Percentiles rank a stretch among this genome's conserved stretches.
Evolutionary conservation across 495 filamentous ascomycete species (phyloP).

Genomic region (Xylaria intraflava): DNA sequence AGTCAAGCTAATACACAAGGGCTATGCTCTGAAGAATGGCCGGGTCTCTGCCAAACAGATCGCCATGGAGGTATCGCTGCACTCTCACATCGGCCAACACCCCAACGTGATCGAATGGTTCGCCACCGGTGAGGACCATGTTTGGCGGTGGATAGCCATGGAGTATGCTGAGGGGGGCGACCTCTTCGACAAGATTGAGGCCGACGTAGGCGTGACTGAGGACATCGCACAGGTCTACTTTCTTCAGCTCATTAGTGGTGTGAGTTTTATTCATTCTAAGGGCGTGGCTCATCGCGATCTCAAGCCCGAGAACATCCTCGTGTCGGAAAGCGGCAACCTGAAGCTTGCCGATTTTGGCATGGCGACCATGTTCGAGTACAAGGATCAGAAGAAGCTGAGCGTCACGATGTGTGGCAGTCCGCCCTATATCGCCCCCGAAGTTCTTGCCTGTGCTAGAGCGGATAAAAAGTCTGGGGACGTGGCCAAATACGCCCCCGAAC

Average conservation of each 20-base stretch:
- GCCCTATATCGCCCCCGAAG: constrained; percentile 94
- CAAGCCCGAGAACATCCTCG: constrained; percentile 84
- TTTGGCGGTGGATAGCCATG: constrained; percentile 99
- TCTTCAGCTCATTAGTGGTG: constrained; percentile 78
- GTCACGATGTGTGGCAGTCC: constrained; percentile 91
- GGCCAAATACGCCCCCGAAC: constrained; percentile 69
- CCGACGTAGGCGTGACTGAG: constrained; percentile 84
- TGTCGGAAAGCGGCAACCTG: constrained; percentile 75
- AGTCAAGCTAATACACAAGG: constrained; percentile 97
- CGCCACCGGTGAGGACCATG: constrained; percentile 71
- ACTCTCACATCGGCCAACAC: constrained; percentile 80
- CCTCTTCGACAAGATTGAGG: constrained; percentile 98
- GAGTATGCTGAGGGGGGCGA: constrained; percentile 94
- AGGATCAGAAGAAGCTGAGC: constrained; percentile 70
- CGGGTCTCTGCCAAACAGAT: constrained; percentile 84
- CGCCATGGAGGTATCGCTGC: constrained; percentile 78
- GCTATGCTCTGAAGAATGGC: constrained; percentile 81
- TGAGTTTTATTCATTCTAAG: constrained; percentile 91
- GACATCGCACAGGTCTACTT: constrained; percentile 97
- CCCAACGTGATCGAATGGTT: constrained; percentile 91
- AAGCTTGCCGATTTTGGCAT: constrained; percentile 98
- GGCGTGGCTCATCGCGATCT: constrained; percentile 85
- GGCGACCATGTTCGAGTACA: constrained; percentile 85
- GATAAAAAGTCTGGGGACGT: constrained; percentile 46
- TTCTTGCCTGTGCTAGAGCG: constrained; percentile 48